A percentile compares a stretch with the other conserved stretches of the same genome.
phyloP scores from a whole-genome alignment of 345 rosid species.

The Ricinus communis region DNA sequence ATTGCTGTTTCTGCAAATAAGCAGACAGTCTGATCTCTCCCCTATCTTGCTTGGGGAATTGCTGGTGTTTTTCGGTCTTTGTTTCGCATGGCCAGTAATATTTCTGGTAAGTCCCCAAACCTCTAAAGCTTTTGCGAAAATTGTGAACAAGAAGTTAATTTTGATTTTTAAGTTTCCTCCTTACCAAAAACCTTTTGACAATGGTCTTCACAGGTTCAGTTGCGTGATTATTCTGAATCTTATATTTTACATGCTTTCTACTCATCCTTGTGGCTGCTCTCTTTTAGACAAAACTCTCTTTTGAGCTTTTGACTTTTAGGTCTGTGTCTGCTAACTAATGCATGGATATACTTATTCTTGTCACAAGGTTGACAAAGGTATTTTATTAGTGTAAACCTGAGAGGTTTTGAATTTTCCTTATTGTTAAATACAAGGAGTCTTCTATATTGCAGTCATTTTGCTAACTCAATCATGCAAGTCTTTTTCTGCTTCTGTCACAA shows the following conservation, averaged over 20 bases:
- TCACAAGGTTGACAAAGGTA: background rate
- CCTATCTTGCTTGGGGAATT: background rate
- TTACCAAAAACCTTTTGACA: background rate
- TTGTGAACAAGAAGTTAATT: background rate
- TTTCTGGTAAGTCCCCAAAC: background rate
- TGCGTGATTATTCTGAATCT: background rate
- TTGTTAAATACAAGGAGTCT: background rate
- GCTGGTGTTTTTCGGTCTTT: background rate
- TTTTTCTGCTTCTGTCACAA: background rate
- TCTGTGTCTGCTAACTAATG: background rate
- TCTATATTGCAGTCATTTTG: background rate
- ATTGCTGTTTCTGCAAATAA: background rate
- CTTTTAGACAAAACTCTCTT: background rate
- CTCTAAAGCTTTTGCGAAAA: background rate
- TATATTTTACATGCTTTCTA: background rate
- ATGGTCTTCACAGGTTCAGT: background rate
- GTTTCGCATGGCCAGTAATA: background rate
- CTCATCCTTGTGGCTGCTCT: background rate
- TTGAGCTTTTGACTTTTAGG: background rate
- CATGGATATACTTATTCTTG: background rate
- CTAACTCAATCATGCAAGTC: background rate
- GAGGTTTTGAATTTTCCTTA: background rate
- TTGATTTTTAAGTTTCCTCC: background rate
- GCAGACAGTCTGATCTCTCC: background rate
- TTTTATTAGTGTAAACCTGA: background rate